These are phyloP conservation scores for Medicago ruthenica DNA, from an alignment of 306 rosid genomes.

Conservation along the genomic window DNA sequence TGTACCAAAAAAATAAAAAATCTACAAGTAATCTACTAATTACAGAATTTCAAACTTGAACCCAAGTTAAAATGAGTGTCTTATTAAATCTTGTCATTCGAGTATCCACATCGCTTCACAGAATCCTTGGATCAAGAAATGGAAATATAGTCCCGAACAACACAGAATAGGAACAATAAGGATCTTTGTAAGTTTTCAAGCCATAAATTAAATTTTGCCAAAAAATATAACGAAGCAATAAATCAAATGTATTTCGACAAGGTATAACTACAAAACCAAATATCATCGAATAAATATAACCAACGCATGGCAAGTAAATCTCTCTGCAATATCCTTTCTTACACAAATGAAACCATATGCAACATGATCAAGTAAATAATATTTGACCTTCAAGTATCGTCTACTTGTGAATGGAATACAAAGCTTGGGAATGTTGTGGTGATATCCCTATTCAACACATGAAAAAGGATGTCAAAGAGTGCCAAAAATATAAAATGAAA, in stretches of 20 bases:
- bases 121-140: not conserved
- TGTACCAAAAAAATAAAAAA: too few species aligned
- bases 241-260: constrained; percentile 29
- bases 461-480: constrained; percentile 11
- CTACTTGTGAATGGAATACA: constrained; percentile 91
- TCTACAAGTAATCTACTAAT: too few species aligned
- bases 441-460: constrained; percentile 71
- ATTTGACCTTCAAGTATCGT: constrained; percentile 63
- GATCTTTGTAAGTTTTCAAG: not conserved
- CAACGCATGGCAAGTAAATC: constrained; percentile 23
- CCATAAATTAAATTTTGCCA: constrained; percentile 1
- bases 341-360: constrained; percentile 31
- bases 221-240: not conserved
- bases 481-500: not conserved
- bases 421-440: constrained; percentile 96
- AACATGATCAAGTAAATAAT: constrained; percentile 5
- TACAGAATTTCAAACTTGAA: too few species aligned
- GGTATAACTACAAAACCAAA: constrained; percentile 39
- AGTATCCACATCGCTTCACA: not conserved
- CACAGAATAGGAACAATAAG: not conserved
- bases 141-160: not conserved
- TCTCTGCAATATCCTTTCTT: constrained; percentile 35
- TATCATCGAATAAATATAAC: constrained; percentile 34
- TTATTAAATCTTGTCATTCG: too few species aligned
- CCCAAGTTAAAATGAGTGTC: too few species aligned